Evolutionary conservation across 1,284 basidiomycete genomes (phyloP).

Genomic region (Puccinia horiana): DNA sequence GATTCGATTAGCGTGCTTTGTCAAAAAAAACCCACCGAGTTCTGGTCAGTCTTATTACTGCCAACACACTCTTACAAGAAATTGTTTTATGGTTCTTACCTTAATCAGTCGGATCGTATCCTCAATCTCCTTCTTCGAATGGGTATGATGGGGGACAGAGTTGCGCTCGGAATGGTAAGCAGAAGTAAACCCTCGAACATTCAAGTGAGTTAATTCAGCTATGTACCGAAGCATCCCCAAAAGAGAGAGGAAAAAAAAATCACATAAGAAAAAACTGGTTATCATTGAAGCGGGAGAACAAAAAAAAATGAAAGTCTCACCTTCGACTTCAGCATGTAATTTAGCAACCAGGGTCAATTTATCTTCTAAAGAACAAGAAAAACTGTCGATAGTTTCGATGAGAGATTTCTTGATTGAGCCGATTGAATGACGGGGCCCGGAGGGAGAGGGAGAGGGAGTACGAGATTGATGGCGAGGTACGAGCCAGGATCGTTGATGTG

Average conservation of each 20-base stretch:
- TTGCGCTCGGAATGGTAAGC: not conserved
- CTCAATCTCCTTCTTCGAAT: not conserved
- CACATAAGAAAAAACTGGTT: not conserved
- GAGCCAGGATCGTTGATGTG: not conserved
- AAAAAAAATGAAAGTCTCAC: too few species aligned
- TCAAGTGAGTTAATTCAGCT: not conserved
- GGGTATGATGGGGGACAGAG: not conserved
- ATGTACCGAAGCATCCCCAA: not conserved
- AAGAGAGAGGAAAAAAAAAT: not conserved
- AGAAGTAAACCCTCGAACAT: not conserved
- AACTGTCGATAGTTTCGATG: slow-evolving; percentile 1
- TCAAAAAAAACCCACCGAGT: not conserved
- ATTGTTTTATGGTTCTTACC: not conserved
- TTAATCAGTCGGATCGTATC: slow-evolving; percentile 13
- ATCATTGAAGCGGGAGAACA: not conserved
- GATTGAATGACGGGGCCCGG: not conserved
- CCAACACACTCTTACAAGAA: not conserved
- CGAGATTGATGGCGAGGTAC: not conserved
- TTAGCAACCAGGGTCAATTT: slow-evolving; percentile 22
- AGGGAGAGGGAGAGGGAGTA: not conserved
- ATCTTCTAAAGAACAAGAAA: not conserved
- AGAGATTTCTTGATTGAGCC: slow-evolving; percentile 4
- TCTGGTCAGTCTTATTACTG: not conserved
- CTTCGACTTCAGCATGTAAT: slow-evolving; percentile 35
- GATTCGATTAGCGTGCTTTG: slow-evolving; percentile 19